phyloP scores from a whole-genome alignment of 257 asterid genomes.

The Solanum acaule region DNA sequence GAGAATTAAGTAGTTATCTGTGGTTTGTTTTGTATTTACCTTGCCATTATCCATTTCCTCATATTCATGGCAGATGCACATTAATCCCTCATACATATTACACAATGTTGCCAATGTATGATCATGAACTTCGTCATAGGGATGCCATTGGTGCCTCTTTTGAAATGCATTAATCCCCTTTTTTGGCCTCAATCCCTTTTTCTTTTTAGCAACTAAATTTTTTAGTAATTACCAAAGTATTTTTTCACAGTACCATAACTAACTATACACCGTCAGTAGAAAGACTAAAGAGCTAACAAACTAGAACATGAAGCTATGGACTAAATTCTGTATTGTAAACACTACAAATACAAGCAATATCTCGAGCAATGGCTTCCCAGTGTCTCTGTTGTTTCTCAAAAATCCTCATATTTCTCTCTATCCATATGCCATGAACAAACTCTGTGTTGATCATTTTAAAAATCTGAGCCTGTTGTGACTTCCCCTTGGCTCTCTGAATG shows the following conservation, averaged over 20 bases:
- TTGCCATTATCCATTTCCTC: background rate
- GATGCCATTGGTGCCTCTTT: background rate
- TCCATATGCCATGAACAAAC: background rate
- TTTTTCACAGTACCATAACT: background rate
- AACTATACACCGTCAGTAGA: background rate
- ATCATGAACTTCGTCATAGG: background rate
- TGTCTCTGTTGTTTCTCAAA: background rate
- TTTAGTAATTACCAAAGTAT: background rate
- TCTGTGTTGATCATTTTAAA: background rate
- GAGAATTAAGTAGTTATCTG: background rate
- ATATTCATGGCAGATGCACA: background rate
- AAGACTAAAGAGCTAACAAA: background rate
- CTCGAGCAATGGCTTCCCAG: background rate
- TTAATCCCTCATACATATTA: background rate
- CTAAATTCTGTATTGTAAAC: background rate
- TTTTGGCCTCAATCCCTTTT: background rate
- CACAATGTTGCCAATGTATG: background rate
- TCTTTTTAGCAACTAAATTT: background rate
- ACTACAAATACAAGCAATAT: background rate
- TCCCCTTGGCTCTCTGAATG: background rate
- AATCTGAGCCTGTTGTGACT: background rate
- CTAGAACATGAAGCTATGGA: background rate
- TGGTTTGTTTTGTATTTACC: background rate
- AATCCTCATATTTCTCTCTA: background rate
- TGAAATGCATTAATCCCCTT: background rate